Base-by-base conservation (phyloP, 2,329 filamentous ascomycete species). In the Diaporthe eres region DNA sequence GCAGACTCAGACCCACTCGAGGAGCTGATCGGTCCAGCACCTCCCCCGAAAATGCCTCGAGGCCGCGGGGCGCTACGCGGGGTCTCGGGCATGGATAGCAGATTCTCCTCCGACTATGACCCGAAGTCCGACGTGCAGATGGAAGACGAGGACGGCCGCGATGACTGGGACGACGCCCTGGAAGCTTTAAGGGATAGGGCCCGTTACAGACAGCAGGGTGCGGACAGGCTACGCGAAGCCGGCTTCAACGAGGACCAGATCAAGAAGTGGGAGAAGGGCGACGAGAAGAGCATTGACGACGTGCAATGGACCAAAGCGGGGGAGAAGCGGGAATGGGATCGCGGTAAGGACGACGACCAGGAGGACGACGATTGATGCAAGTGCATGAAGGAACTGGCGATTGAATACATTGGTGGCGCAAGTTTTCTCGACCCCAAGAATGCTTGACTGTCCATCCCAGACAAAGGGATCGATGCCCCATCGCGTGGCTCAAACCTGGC, bases 141-240 rank as follows among this genome's bases (percentile, higher is more conserved):
- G 65, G 88, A 89, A 77, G 84, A 85, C 3, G 86, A 87, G 1
- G 86, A 85, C 3, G 84, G 83, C 31, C 88, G 88, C 39, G 92
- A 93, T 77, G 91, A 94, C 76, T 98, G 95, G 95, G 94, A 94
- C 60, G 91, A 94, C 79, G 92, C 94, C 0, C 87, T 97, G 1
- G 95, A 98, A 83, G 92, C 93, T 6, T 88, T 95, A 74, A 90
- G 93, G 53, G 95, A 98, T 82, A 91, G 95, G n/a, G 91, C 94
- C 78, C 92, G 92, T 78, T 95, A 94, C 91, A 92, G 91, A 80
- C 89, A 92, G 77, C 91, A 92, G 79, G 94, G 95, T 42, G 94
- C 94, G 9, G 92, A 95, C 71, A 87, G 95, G 75, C 85, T 98
- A 76, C 92, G 92, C 47, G 91, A 90, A 28, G 95, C 94, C 0